A percentile compares a stretch with the other conserved stretches of the same genome.
Evolutionary conservation across 768 basidiomycete species (phyloP).

Genomic region (Tephrocybe rancida): DNA sequence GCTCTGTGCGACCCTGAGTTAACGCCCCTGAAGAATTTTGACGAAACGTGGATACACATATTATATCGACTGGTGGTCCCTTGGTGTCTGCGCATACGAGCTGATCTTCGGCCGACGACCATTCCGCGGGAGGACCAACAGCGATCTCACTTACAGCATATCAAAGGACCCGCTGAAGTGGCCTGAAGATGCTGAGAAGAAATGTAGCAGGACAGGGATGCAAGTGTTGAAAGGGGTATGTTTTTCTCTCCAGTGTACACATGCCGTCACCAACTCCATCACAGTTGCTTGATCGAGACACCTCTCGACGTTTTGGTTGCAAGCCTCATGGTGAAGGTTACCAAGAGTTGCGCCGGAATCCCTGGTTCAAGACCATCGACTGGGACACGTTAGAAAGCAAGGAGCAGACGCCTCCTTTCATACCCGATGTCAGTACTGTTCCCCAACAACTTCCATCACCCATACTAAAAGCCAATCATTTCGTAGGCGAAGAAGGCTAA

Average conservation of each 20-base stretch:
- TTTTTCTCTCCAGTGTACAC: slow-evolving; percentile 15
- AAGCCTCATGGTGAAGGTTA: slow-evolving; percentile 79
- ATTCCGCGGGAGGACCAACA: slow-evolving; percentile 93
- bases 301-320: slow-evolving; percentile 79
- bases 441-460: slow-evolving; percentile 2
- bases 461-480: background rate
- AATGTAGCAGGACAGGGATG: slow-evolving; percentile 76
- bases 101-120: slow-evolving; percentile 90
- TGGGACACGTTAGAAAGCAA: slow-evolving; percentile 88
- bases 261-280: slow-evolving; percentile 8
- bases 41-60: slow-evolving; percentile 93
- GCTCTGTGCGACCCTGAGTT: slow-evolving; percentile 8
- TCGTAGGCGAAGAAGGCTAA: slow-evolving; percentile 96
- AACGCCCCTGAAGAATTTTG: slow-evolving; percentile 56
- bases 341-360: slow-evolving; percentile 74
- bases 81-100: slow-evolving; percentile 92
- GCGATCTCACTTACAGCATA: slow-evolving; percentile 90
- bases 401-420: slow-evolving; percentile 76
- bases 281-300: slow-evolving; percentile 88
- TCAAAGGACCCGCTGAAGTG: slow-evolving; percentile 84
- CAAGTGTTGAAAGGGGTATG: slow-evolving; percentile 80
- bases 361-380: slow-evolving; percentile 89
- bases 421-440: slow-evolving; percentile 74
- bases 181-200: slow-evolving; percentile 87
- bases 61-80: slow-evolving; percentile 96